Base-by-base conservation (phyloP, 2,329 filamentous ascomycete species). In the Apiospora sp. region DNA sequence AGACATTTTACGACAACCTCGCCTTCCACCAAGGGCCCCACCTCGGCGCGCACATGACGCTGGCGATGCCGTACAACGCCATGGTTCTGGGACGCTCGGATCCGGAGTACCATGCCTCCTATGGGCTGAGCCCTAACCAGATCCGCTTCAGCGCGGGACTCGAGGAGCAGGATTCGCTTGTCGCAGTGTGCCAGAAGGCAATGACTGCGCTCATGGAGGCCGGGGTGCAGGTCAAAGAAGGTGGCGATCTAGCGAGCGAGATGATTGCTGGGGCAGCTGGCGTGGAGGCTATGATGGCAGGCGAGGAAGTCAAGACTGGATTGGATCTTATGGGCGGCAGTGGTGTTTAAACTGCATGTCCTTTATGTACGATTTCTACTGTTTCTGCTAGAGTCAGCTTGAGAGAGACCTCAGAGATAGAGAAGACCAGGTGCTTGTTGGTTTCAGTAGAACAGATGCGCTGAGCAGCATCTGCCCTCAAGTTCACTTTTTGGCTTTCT, bases 1-100 rank as follows among this genome's bases (percentile, higher is more conserved):
- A 74, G 3, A 83, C 84, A 0, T 90, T 90, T 73, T 89, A 88
- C 75, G 83, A 90, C 72, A 80, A 79, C 41, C 77, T 87, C 7
- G 81, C 84, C 19, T 83, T 89, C 72, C 86, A 87, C 75, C 82
- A 85, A 1, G 87, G 87, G 0, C 88, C 88, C 1, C 87, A 89
- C 75, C 80, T 90, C 0, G 88, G 87, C 0, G 88, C 87, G 0
- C 87, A 87, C 74, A 80, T 85, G 70, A 89, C 87, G 13, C 79
- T 90, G 2, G 83, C 83, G 43, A 74, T 88, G 46, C 81, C 86
- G 0, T 89, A 88, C 75, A 86, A 84, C 72, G 82, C 84, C 74
- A 75, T 83, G n/a, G 78, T 84, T 3, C 87, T 84, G 74, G 81
- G 82, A 4, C 84, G 82, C 71, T 81, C 83, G 13, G 80, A 83